Evolutionary conservation across 768 basidiomycete genomes (phyloP), one percentile per base, ranked within the genome.

Genomic region (Holtermanniella nyarrowii): DNA sequence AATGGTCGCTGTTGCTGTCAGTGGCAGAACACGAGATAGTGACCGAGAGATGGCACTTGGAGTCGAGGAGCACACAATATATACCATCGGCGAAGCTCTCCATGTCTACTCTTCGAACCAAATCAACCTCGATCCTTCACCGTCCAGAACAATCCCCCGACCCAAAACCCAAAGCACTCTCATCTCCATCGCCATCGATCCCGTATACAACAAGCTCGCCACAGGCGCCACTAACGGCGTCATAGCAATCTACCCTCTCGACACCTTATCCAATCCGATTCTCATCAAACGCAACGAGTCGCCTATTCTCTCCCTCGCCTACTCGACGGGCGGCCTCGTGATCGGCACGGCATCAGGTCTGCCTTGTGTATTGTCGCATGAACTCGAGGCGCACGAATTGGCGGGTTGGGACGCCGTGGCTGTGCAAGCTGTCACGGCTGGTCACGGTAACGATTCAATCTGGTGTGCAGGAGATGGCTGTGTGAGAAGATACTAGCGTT

Each of bases 211-310:
- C 44, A 62, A 82, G 3, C 70, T 85, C 11, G 82, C 78, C 0
- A 81, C 81, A 11, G 84, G 83, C 2, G 78, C 82, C 12, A 68
- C 70, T 2, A 68, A 68, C 4, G 84, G 84, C 2, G 59, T 81
- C 5, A 75, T 84, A 0, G 70, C 76, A 0, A 54, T 86, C 3
- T 79, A 79, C 58, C 67, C 72, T 3, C 69, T 81, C 12, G 18
- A 26, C n/a, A 23, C n/a, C 31, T 12, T 44, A 42, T 25, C 23
- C 26, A 12, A 14, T 27, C 41, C 52, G 14, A 56, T 44, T n/a
- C 42, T 59, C n/a, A 52, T 69, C 37, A 46, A 55, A 50, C 53
- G 69, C 14, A 69, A 62, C 39, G 59, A 68, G 55, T 49, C 61
- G 5, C 42, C 62, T 0, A 59, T 69, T 21, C 63, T 63, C 42